Conservation (phyloP, 2,329 filamentous ascomycete species). For the Dendryphion nanum region DNA sequence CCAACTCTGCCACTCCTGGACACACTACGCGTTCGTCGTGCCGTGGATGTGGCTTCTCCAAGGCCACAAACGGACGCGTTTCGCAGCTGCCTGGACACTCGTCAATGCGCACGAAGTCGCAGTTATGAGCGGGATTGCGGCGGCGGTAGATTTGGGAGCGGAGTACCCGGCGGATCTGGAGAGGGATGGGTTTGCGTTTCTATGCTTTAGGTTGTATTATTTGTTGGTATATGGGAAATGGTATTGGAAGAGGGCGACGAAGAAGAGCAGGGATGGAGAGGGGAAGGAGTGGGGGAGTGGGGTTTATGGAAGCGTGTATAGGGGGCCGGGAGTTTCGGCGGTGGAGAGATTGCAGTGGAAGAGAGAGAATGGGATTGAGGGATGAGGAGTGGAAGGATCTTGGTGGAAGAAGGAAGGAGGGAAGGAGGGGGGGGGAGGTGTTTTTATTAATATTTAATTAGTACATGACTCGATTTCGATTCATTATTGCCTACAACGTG, state of each 20-base stretch:
- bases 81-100: slow-evolving; percentile 67
- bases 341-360: slow-evolving; percentile 57
- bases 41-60: slow-evolving; percentile 73
- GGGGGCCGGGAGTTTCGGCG: slow-evolving; percentile 56
- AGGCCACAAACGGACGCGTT: slow-evolving; percentile 61
- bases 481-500: too few relatives aligned
- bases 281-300: slow-evolving; percentile 59
- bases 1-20: slow-evolving; percentile 63
- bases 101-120: slow-evolving; percentile 71
- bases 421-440: too few relatives aligned
- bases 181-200: slow-evolving; percentile 59
- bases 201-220: slow-evolving; percentile 63
- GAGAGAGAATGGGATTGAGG: slow-evolving; percentile 40
- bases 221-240: slow-evolving; percentile 61
- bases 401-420: too few relatives aligned
- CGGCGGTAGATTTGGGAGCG: slow-evolving; percentile 67
- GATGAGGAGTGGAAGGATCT: too few relatives aligned
- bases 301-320: slow-evolving; percentile 59
- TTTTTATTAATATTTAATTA: too few relatives aligned
- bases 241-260: slow-evolving; percentile 49
- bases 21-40: slow-evolving; percentile 64
- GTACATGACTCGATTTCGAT: too few relatives aligned
- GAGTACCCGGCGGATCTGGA: slow-evolving; percentile 62
- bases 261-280: slow-evolving; percentile 46
- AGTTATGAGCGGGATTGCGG: slow-evolving; percentile 68